phyloP scores from a whole-genome alignment of 1,284 basidiomycete genomes.

The Rhodotorula sp. region DNA sequence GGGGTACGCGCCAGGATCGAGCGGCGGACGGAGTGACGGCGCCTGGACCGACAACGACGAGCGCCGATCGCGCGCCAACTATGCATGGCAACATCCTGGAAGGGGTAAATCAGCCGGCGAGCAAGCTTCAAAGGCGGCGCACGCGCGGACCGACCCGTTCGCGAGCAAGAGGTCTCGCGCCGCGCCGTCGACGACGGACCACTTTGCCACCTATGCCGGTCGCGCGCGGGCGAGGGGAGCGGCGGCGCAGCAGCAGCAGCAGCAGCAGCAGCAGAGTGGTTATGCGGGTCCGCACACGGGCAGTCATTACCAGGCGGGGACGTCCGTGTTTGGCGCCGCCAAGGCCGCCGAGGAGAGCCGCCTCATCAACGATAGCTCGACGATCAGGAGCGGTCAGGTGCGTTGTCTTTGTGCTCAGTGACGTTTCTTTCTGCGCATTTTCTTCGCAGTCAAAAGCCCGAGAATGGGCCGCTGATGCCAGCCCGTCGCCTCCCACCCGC shows the following conservation, averaged over 20 bases:
- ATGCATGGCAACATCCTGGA: slow-evolving; percentile 38
- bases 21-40: background rate
- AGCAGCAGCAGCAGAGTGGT: slow-evolving; percentile 1
- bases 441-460: too few relatives aligned
- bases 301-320: slow-evolving; percentile 27
- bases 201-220: slow-evolving; percentile 25
- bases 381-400: slow-evolving; percentile 34
- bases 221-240: slow-evolving; percentile 5
- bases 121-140: slow-evolving; percentile 4
- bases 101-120: background rate
- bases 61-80: slow-evolving; percentile 34
- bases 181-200: slow-evolving; percentile 15
- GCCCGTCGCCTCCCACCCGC: too few relatives aligned
- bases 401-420: background rate
- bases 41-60: slow-evolving; percentile 32
- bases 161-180: background rate
- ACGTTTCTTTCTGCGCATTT: too few relatives aligned
- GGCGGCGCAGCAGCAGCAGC: slow-evolving; percentile 7
- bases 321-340: slow-evolving; percentile 25
- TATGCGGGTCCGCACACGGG: background rate
- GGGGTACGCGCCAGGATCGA: slow-evolving; percentile 12
- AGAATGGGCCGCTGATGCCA: too few relatives aligned
- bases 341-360: slow-evolving; percentile 37
- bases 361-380: slow-evolving; percentile 39
- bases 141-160: slow-evolving; percentile 28